These are phyloP conservation scores for Sphaerostilbella broomeana DNA, from an alignment of 2,329 filamentous ascomycete genomes.

Conservation along the genomic window DNA sequence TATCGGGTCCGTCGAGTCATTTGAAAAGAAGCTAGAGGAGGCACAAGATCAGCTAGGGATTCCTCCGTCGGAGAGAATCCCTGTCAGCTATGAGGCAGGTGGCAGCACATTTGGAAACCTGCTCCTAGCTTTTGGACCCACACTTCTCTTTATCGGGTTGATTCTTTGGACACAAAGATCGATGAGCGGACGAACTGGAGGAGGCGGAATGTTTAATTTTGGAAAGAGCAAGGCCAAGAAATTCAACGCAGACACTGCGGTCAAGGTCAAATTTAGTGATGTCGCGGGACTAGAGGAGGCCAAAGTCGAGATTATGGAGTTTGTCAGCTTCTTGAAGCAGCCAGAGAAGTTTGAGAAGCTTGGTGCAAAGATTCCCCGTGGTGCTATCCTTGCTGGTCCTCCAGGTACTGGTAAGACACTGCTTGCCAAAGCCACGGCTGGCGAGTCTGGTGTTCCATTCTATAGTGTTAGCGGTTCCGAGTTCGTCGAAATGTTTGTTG, in stretches of 20 bases:
- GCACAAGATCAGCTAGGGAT: constrained; percentile 85
- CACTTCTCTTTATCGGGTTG: constrained; percentile 75
- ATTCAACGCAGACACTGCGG: constrained; percentile 93
- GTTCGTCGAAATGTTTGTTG: constrained; percentile 99
- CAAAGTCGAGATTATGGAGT: constrained; percentile 98
- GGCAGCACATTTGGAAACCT: constrained; percentile 68
- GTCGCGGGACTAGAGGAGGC: constrained; percentile 98
- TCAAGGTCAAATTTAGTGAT: constrained; percentile 96
- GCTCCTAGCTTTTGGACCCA: constrained; percentile 74
- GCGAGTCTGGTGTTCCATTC: constrained; percentile 94
- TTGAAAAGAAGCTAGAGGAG: constrained; percentile 81
- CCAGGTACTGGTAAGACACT: constrained; percentile 98
- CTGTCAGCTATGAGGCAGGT: constrained; percentile 78
- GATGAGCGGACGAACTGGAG: constrained; percentile 58
- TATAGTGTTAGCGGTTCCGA: constrained; percentile 98
- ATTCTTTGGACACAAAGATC: constrained; percentile 74
- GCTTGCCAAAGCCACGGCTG: constrained; percentile 92
- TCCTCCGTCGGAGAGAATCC: constrained; percentile 80
- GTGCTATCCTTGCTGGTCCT: constrained; percentile 93
- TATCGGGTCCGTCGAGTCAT: constrained; percentile 89
- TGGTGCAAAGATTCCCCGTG: constrained; percentile 94
- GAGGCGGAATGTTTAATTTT: constrained; percentile 87
- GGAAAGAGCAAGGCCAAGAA: constrained; percentile 92
- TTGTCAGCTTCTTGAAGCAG: constrained; percentile 93
- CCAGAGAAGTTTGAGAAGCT: constrained; percentile 88